These are phyloP conservation scores for Sphagnum magellanicum DNA, from an alignment of 228 moss, liverwort and hornwort species.

Conservation along the genomic window DNA sequence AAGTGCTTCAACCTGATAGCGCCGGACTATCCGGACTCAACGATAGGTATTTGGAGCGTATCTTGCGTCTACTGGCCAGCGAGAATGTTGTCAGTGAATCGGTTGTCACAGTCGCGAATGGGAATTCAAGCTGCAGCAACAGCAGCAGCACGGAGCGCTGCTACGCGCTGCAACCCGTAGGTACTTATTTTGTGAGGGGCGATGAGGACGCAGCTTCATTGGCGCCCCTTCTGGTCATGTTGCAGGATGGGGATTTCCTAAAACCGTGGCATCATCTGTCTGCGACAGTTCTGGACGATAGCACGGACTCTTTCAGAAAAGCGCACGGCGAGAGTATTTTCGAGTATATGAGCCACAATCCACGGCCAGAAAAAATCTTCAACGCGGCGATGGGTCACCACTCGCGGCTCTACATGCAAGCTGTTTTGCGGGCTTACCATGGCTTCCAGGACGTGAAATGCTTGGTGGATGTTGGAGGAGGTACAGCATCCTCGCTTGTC, in stretches of 20 bases:
- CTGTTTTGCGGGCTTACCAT: constrained; percentile 19
- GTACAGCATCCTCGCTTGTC: constrained; percentile 7
- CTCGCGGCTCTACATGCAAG: constrained; percentile 15
- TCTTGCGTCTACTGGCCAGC: constrained; percentile 23
- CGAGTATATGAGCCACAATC: constrained; percentile 17
- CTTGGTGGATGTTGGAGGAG: constrained; percentile 47
- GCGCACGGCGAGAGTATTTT: constrained; percentile 18
- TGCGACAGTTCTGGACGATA: constrained; percentile 14
- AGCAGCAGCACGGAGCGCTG: constrained; percentile 2
- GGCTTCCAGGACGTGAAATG: constrained; percentile 19
- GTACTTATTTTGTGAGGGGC: constrained; percentile 19
- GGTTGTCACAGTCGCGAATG: neutral
- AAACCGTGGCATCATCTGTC: constrained; percentile 16
- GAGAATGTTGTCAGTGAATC: constrained; percentile 14
- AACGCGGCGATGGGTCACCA: no score
- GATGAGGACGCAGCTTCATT: constrained; percentile 8
- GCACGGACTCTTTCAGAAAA: constrained; percentile 16
- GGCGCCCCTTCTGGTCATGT: neutral
- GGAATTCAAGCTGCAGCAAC: neutral
- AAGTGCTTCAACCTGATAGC: neutral
- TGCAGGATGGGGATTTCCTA: neutral
- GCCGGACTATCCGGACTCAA: constrained; percentile 17
- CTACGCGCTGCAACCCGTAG: constrained; percentile 19
- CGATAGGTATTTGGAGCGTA: constrained; percentile 13
- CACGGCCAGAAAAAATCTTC: constrained; percentile 1